phyloP scores from a whole-genome alignment of 768 basidiomycete genomes.

The Mycena vitilis region DNA sequence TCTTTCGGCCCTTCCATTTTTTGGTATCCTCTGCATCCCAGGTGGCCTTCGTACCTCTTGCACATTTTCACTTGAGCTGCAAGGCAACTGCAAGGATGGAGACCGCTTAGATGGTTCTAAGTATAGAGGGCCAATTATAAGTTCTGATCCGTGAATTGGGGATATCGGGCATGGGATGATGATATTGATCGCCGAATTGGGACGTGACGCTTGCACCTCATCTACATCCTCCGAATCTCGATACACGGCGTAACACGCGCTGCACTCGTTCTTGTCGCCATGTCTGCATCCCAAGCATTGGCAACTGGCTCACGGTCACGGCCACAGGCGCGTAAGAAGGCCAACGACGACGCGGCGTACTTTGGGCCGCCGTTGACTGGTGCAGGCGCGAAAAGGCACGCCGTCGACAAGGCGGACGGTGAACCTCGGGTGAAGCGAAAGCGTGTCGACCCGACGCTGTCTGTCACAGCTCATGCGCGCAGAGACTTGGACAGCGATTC shows the following conservation, averaged over 20 bases:
- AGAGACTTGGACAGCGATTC: constrained; percentile 55
- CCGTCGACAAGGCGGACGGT: constrained; percentile 75
- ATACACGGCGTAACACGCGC: not conserved
- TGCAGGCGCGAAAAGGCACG: constrained; percentile 70
- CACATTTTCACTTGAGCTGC: too few species aligned
- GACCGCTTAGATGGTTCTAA: not conserved
- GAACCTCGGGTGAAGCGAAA: constrained; percentile 82
- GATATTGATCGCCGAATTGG: not conserved
- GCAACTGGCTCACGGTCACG: constrained; percentile 68
- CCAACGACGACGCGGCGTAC: constrained; percentile 78
- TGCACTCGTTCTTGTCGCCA: constrained; percentile 26
- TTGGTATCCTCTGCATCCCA: too few species aligned
- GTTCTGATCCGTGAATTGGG: too few species aligned
- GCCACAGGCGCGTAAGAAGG: constrained; percentile 71
- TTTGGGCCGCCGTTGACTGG: constrained; percentile 63
- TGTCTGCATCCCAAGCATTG: constrained; percentile 49
- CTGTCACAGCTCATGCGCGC: constrained; percentile 39
- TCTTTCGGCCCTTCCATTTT: too few species aligned
- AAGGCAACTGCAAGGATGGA: too few species aligned
- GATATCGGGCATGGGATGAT: not conserved
- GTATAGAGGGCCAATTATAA: not conserved
- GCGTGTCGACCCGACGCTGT: constrained; percentile 50
- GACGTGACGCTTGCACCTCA: not conserved
- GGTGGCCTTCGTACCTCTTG: too few species aligned
- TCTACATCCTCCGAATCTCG: not conserved